phyloP scores from a whole-genome alignment of 2,329 filamentous ascomycete species.

The Pyrenochaeta sp. region DNA sequence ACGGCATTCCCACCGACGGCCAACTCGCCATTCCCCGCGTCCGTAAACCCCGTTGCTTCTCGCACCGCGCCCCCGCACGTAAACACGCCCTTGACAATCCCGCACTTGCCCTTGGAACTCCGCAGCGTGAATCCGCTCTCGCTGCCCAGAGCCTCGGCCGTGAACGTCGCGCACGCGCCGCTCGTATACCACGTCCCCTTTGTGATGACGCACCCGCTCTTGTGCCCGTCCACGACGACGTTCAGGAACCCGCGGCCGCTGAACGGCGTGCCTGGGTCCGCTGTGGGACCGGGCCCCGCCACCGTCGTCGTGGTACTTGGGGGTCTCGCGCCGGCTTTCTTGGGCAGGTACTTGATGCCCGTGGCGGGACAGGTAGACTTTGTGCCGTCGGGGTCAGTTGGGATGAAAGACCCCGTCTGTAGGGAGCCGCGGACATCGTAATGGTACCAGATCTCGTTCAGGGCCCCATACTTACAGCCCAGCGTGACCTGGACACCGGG shows the following conservation, averaged over 20 bases:
- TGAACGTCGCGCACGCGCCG: slow-evolving; percentile 73
- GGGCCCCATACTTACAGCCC: slow-evolving; percentile 59
- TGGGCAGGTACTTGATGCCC: slow-evolving; percentile 72
- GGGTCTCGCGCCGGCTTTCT: slow-evolving; percentile 49
- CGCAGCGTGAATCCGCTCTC: slow-evolving; percentile 44
- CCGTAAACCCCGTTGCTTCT: slow-evolving; percentile 52
- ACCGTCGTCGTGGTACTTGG: slow-evolving; percentile 38
- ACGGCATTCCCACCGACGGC: slow-evolving; percentile 47
- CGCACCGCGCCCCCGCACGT: slow-evolving; percentile 61
- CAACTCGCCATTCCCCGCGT: slow-evolving; percentile 43
- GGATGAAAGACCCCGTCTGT: slow-evolving; percentile 67
- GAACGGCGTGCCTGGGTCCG: slow-evolving; percentile 56
- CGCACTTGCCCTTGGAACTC: slow-evolving; percentile 56
- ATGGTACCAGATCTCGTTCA: slow-evolving; percentile 68
- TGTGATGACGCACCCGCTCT: slow-evolving; percentile 71
- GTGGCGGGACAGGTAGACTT: slow-evolving; percentile 68
- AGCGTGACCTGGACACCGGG: slow-evolving; percentile 66
- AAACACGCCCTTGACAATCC: slow-evolving; percentile 61
- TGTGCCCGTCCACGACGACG: slow-evolving; percentile 58
- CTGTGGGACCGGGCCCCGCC: slow-evolving; percentile 29
- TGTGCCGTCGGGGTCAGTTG: slow-evolving; percentile 64
- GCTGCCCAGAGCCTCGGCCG: slow-evolving; percentile 53
- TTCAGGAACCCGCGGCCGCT: slow-evolving; percentile 68
- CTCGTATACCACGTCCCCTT: slow-evolving; percentile 71
- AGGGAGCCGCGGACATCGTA: slow-evolving; percentile 68